phyloP scores from a whole-genome alignment of 1,139 yeast species.

The Zygosaccharomyces pseudobailii region DNA sequence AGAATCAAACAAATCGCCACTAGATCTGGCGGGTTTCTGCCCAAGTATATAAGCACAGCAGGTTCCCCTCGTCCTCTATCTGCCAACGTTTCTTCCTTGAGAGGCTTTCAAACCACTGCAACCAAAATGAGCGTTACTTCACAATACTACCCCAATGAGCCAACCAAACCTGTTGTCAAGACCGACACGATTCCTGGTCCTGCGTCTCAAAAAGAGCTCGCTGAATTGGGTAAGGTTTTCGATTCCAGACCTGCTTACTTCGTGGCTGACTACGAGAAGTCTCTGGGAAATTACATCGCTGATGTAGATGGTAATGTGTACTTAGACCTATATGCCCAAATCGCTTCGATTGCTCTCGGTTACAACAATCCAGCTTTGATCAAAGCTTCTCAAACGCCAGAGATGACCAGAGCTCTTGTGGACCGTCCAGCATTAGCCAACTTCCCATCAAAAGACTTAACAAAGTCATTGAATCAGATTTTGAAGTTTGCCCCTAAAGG shows the following conservation, averaged over 20 bases:
- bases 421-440: constrained; percentile 75
- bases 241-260: constrained; percentile 69
- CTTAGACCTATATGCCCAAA: constrained; percentile 67
- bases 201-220: constrained; percentile 43
- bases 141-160: constrained; percentile 56
- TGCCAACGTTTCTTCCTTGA: not conserved
- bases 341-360: constrained; percentile 69
- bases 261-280: constrained; percentile 59
- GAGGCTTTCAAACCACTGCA: not conserved
- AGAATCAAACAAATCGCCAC: not conserved
- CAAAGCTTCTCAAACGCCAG: constrained; percentile 56
- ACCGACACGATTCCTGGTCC: constrained; percentile 60
- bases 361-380: constrained; percentile 69
- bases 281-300: constrained; percentile 61
- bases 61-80: not conserved
- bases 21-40: not conserved
- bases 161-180: constrained; percentile 45
- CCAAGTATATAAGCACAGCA: not conserved
- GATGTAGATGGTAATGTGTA: constrained; percentile 66
- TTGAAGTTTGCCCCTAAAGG: constrained; percentile 70
- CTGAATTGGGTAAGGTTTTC: constrained; percentile 50
- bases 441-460: constrained; percentile 58
- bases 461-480: constrained; percentile 48
- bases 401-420: constrained; percentile 62
- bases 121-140: constrained; percentile 42